Conservation (phyloP, 108 stramenopile species). For the Skeletonema grethae region DNA sequence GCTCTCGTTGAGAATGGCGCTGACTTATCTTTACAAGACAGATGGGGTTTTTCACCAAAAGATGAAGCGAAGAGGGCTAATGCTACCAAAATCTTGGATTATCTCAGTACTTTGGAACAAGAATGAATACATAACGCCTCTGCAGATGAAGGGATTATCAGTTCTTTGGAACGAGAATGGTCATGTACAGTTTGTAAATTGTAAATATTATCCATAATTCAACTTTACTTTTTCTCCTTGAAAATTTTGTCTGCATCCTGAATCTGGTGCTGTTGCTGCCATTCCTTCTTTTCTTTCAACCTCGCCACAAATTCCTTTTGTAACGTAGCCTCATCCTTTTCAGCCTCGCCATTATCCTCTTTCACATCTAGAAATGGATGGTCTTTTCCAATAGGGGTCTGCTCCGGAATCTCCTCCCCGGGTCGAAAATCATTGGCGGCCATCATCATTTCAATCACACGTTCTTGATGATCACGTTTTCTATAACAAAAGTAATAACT, state of each 20-base stretch:
- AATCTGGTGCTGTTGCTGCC: conserved; percentile 61
- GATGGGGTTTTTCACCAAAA: conserved; percentile 42
- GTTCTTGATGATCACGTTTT: conserved; percentile 72
- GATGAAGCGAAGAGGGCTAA: conserved; percentile 40
- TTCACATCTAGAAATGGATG: conserved; percentile 75
- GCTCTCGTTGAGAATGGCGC: conserved; percentile 52
- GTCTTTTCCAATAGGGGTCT: conserved; percentile 58
- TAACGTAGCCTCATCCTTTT: conserved; percentile 16
- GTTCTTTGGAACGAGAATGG: too few species aligned
- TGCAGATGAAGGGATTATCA: too few species aligned
- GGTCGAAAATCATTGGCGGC: conserved; percentile 80
- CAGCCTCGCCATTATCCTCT: conserved; percentile 8
- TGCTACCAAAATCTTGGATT: conserved; percentile 4
- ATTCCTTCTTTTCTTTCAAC: conserved; percentile 81
- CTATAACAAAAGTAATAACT: conserved; percentile 83
- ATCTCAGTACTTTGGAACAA: conserved; percentile 14
- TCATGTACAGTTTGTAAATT: too few species aligned
- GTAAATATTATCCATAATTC: too few species aligned
- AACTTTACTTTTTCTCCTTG: conserved; percentile 47
- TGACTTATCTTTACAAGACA: conserved; percentile 45
- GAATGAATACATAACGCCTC: background rate
- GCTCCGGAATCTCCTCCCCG: conserved; percentile 68
- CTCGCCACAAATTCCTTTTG: conserved; percentile 65
- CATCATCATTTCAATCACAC: conserved; percentile 84
- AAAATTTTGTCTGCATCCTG: conserved; percentile 70